Conservation (phyloP, 768 basidiomycete genomes). For the Piloderma croceum region DNA sequence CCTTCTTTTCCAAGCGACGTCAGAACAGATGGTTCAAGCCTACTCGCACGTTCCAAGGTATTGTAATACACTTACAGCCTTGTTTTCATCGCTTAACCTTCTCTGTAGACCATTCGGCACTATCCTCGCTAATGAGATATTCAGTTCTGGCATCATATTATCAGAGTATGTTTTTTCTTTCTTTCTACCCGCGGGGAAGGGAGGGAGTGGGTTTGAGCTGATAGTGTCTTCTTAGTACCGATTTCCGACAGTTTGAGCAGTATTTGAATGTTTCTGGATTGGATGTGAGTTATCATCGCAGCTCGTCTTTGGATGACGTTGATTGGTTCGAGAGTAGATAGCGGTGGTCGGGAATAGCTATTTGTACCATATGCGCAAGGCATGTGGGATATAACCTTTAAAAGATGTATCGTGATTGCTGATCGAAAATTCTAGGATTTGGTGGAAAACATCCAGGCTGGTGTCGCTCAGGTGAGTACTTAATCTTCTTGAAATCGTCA, state of each 20-base stretch:
- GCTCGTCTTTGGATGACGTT: background rate
- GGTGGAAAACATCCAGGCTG: constrained; percentile 78
- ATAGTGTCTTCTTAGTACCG: constrained; percentile 53
- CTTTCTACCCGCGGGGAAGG: no score
- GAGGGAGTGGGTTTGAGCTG: background rate
- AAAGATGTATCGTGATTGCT: background rate
- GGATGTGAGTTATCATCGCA: constrained; percentile 50
- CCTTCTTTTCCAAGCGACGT: constrained; percentile 92
- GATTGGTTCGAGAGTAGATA: constrained; percentile 47
- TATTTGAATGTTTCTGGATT: constrained; percentile 89
- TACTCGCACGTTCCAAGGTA: constrained; percentile 81
- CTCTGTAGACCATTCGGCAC: constrained; percentile 75
- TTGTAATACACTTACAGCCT: constrained; percentile 7
- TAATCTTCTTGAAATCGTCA: background rate
- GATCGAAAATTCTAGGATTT: constrained; percentile 42
- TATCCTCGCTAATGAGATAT: constrained; percentile 86
- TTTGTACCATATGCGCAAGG: constrained; percentile 89
- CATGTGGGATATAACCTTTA: constrained; percentile 20
- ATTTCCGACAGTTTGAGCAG: constrained; percentile 89
- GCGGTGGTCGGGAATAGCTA: constrained; percentile 90
- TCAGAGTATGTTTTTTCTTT: constrained; percentile 61
- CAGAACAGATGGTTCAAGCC: constrained; percentile 89
- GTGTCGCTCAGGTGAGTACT: constrained; percentile 53
- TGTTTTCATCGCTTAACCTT: background rate
- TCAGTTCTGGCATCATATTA: constrained; percentile 83